phyloP scores from a whole-genome alignment of 108 stramenopile genomes.

The Pseudonitzschia multistriata region DNA sequence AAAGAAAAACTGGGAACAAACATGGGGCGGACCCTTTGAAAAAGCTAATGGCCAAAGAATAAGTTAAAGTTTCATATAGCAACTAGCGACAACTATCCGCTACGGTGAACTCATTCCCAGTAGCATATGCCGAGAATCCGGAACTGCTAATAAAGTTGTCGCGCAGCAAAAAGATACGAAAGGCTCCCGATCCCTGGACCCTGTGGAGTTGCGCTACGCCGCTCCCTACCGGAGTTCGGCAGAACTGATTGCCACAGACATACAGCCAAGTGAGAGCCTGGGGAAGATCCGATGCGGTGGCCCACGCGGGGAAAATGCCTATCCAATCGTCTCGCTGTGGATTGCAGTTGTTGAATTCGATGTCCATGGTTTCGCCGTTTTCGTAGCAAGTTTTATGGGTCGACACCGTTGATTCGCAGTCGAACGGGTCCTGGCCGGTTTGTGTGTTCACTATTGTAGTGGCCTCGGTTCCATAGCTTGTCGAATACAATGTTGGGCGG shows the following conservation, averaged over 20 bases:
- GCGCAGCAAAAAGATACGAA: constrained; percentile 1
- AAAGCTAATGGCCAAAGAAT: too few relatives aligned
- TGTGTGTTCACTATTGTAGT: background rate
- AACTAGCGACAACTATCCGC: background rate
- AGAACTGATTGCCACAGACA: constrained; percentile 16
- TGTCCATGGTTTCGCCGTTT: constrained; percentile 15
- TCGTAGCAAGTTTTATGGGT: constrained; percentile 22
- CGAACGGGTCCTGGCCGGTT: background rate
- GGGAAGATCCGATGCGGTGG: background rate
- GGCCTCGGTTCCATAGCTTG: background rate
- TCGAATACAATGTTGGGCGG: background rate
- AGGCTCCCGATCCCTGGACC: background rate
- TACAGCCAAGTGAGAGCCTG: constrained; percentile 24
- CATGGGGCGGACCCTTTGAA: too few relatives aligned
- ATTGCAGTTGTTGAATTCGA: constrained; percentile 30
- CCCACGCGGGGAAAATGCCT: constrained; percentile 14
- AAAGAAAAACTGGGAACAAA: too few relatives aligned
- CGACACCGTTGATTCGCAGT: constrained; percentile 3
- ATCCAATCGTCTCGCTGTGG: constrained; percentile 29
- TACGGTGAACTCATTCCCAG: constrained; percentile 7
- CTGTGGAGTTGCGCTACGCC: background rate
- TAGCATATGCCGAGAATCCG: background rate
- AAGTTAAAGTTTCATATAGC: too few relatives aligned
- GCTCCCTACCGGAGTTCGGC: background rate
- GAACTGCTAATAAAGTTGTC: background rate